These are phyloP conservation scores for Fibroporia radiculosa DNA, from an alignment of 768 basidiomycete species.

Conservation along the genomic window DNA sequence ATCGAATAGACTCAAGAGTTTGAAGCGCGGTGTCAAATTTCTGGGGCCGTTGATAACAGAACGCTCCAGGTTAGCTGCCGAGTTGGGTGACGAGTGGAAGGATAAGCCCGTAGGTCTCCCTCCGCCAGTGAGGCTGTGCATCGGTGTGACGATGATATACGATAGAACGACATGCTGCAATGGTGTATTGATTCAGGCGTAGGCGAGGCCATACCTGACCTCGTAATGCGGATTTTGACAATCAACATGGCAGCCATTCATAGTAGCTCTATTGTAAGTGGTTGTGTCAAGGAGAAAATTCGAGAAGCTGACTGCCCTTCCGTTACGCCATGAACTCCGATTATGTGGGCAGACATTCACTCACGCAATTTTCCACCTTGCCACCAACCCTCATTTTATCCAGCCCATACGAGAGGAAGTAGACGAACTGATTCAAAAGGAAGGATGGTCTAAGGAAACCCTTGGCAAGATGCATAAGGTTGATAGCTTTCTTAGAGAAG, in stretches of 20 bases:
- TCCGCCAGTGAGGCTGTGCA: too few species aligned
- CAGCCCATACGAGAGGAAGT: slow-evolving; percentile 26
- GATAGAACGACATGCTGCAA: slow-evolving; percentile 36
- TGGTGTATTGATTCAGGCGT: too few species aligned
- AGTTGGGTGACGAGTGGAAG: too few species aligned
- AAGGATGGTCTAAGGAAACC: slow-evolving; percentile 26
- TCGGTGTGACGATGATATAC: too few species aligned
- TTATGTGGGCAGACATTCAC: slow-evolving; percentile 17
- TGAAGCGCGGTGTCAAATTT: too few species aligned
- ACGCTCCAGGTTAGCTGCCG: too few species aligned
- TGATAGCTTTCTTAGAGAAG: slow-evolving; percentile 29
- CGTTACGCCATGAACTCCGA: too few species aligned
- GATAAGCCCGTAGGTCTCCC: too few species aligned
- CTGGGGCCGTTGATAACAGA: too few species aligned
- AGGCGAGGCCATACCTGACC: slow-evolving; percentile 27
- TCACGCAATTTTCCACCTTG: slow-evolving; percentile 22
- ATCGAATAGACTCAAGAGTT: too few species aligned
- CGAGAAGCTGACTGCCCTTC: too few species aligned
- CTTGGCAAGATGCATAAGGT: slow-evolving; percentile 24
- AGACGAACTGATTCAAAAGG: slow-evolving; percentile 14
- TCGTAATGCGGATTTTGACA: slow-evolving; percentile 21
- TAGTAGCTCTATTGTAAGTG: slow-evolving; percentile 20
- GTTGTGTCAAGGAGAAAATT: too few species aligned
- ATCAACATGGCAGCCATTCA: slow-evolving; percentile 30
- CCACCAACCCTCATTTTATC: slow-evolving; percentile 19